Base-by-base conservation (phyloP, 1,139 yeast species). In the Saccharomyces hybrid region DNA sequence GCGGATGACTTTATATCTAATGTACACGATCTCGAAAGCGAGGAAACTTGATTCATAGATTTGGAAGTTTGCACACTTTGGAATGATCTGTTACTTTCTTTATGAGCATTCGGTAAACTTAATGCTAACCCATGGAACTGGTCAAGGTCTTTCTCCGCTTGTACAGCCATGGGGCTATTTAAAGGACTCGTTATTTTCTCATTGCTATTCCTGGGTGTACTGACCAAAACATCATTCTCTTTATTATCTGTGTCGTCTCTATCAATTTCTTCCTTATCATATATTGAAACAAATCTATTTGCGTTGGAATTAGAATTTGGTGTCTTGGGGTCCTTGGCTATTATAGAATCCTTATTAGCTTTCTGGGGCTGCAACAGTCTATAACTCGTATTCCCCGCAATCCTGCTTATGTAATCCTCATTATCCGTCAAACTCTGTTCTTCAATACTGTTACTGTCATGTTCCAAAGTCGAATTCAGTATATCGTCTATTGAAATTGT, bases 401-500 rank as follows among this genome's bases (percentile, higher is more conserved):
- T 31, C 7, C 26, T 25, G 13, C n/a, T 48, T 5, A n/a, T 25
- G 27, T 19, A 25, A 11, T 19, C 50, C 7, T 29, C 38, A 19
- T 48, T 19, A 23, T 48, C 38, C 19, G 19, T 13, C 48, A 44
- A 23, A 11, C 16, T 38, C 38, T 42, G 48, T 19, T 44, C 51
- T 11, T 52, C 49, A 34, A 53, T 50, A 41, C 57, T 61, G 16
- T 61, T 58, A 7, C 58, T 60, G 38, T 62, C 60, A 26, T 62
- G 57, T 29, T 62, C 63, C 44, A 68, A 54, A 3, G 71, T 68
- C 9, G 65, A 62, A 51, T 66, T 65, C 38, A 68, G 50, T 46
- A 68, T 64, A 48, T 66, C 70, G 54, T 68, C 71, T 29, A 68
- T 62, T 5, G 51, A 56, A 44, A 56, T 64, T 55, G 56, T 57